A percentile compares a stretch with the other conserved stretches of the same genome.
Conservation (phyloP, 345 rosid species). For the Brassica nigra region DNA sequence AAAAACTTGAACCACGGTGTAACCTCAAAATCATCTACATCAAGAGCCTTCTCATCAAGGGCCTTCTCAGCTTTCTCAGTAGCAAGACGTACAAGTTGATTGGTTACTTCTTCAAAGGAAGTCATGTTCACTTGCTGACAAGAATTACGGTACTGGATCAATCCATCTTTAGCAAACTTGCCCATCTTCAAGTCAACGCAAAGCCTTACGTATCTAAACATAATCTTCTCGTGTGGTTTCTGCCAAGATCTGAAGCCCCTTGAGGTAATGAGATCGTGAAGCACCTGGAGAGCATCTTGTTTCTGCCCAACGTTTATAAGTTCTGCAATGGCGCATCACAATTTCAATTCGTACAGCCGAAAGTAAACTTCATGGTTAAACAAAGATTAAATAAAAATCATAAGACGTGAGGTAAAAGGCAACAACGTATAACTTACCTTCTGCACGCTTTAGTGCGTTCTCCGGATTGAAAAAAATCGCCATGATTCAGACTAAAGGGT, state of each 20-base stretch:
- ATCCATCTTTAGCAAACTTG: slow-evolving; percentile 90
- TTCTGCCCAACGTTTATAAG: slow-evolving; percentile 96
- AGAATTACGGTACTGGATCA: slow-evolving; percentile 86
- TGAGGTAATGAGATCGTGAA: slow-evolving; percentile 82
- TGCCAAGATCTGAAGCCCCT: slow-evolving; percentile 94
- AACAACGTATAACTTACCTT: slow-evolving; percentile 49
- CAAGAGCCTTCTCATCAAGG: slow-evolving; percentile 91
- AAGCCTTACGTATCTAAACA: slow-evolving; percentile 91
- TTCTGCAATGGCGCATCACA: slow-evolving; percentile 48
- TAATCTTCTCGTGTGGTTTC: slow-evolving; percentile 80
- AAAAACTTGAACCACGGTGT: slow-evolving; percentile 99
- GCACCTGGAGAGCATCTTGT: slow-evolving; percentile 89
- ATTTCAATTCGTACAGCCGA: background rate
- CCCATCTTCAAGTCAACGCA: slow-evolving; percentile 93
- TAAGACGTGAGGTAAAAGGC: background rate
- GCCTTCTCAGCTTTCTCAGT: slow-evolving; percentile 97
- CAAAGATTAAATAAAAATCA: background rate
- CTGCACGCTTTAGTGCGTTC: slow-evolving; percentile 89
- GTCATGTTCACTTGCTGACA: slow-evolving; percentile 94
- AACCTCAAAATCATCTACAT: slow-evolving; percentile 96
- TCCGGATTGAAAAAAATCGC: slow-evolving; percentile 76
- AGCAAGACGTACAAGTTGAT: slow-evolving; percentile 84
- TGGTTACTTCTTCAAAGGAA: slow-evolving; percentile 97
- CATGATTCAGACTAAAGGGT: slow-evolving; percentile 45
- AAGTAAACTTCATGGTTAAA: background rate